phyloP scores from a whole-genome alignment of 2,329 filamentous ascomycete genomes.

The Fusarium sacchari region DNA sequence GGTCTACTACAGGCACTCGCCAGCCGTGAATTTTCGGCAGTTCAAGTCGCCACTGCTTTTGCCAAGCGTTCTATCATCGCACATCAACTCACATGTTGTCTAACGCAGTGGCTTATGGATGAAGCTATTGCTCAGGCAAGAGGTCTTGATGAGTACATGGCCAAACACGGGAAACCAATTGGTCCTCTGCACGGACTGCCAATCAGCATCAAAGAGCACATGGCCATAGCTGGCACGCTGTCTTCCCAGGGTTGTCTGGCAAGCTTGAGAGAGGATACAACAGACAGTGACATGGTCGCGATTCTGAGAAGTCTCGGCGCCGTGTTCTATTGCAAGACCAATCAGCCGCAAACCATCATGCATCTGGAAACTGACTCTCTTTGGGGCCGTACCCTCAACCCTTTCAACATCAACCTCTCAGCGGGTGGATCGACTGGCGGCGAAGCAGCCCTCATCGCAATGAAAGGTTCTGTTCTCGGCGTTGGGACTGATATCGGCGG shows the following conservation, averaged over 20 bases:
- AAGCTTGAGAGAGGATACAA: constrained; percentile 1
- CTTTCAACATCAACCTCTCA: constrained; percentile 64
- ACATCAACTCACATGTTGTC: constrained; percentile 23
- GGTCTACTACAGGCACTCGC: background rate
- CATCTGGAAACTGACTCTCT: constrained; percentile 66
- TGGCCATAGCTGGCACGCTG: constrained; percentile 16
- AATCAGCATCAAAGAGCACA: constrained; percentile 28
- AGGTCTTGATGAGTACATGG: constrained; percentile 20
- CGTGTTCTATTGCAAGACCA: constrained; percentile 73
- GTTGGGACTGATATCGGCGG: background rate
- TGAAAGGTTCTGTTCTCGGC: constrained; percentile 37
- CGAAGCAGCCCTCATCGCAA: constrained; percentile 47
- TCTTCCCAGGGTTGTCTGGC: background rate
- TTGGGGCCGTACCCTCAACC: constrained; percentile 68
- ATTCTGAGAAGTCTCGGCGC: constrained; percentile 69
- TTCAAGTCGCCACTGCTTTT: constrained; percentile 14
- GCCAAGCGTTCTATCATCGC: constrained; percentile 19
- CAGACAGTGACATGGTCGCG: constrained; percentile 55
- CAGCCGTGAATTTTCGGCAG: background rate
- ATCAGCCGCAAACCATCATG: constrained; percentile 62
- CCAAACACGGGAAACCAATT: background rate
- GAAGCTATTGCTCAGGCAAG: constrained; percentile 13
- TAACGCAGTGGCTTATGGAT: constrained; percentile 26
- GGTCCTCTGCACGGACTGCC: constrained; percentile 32
- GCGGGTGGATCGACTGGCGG: constrained; percentile 72